Percentiles rank a stretch among this genome's conserved stretches.
Conservation (phyloP, 176 grass and related monocot genomes). For the Avena eriantha region DNA sequence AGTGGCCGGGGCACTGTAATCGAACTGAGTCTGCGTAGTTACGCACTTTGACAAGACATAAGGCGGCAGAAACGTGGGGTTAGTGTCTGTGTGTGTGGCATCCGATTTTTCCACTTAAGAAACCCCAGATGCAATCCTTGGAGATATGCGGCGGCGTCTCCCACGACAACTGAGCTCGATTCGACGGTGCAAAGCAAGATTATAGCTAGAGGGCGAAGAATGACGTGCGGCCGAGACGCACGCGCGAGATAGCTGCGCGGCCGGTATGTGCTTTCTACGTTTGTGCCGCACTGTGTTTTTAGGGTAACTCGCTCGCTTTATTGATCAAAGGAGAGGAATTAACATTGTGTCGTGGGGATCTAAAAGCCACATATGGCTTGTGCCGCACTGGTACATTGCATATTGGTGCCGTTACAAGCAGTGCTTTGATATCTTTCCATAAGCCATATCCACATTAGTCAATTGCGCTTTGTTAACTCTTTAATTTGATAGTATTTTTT, state of each 20-base stretch:
- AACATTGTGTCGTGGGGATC: too few relatives aligned
- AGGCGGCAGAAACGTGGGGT: constrained; percentile 40
- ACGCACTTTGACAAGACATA: constrained; percentile 29
- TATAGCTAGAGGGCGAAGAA: constrained; percentile 10
- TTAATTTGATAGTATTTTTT: too few relatives aligned
- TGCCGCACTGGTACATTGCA: not conserved
- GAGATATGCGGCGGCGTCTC: constrained; percentile 27
- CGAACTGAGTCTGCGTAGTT: constrained; percentile 33
- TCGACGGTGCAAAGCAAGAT: constrained; percentile 41
- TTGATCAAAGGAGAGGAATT: too few relatives aligned
- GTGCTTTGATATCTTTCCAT: not conserved
- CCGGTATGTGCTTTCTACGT: constrained; percentile 9
- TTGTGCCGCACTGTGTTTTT: not conserved
- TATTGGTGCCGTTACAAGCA: not conserved
- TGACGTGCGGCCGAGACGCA: not conserved
- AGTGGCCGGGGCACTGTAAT: constrained; percentile 49
- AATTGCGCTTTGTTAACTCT: not conserved
- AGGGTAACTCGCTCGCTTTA: too few relatives aligned
- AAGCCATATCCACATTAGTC: not conserved
- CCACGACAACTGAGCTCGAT: constrained; percentile 33
- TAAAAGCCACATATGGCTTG: too few relatives aligned
- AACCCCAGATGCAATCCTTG: constrained; percentile 21
- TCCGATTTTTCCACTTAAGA: not conserved
- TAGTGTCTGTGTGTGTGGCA: not conserved
- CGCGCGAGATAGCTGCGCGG: not conserved